These are phyloP conservation scores for Candida oleophila DNA, from an alignment of 805 yeast genomes.

Conservation along the genomic window DNA sequence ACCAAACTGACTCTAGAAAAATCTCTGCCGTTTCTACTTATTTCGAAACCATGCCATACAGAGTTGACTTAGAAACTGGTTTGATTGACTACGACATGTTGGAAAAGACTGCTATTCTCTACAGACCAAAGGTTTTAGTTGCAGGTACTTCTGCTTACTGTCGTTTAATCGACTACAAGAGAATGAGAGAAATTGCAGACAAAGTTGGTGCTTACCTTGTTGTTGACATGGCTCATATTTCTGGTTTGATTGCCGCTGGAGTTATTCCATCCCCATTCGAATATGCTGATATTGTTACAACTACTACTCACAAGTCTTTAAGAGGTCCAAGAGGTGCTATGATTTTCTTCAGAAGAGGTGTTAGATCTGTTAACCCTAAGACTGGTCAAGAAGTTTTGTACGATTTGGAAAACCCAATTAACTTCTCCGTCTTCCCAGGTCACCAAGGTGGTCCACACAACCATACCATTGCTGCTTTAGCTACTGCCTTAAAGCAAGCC, in stretches of 20 bases:
- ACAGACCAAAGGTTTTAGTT: conserved; percentile 91
- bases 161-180: conserved; percentile 83
- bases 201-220: conserved; percentile 89
- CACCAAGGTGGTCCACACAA: conserved; percentile 99
- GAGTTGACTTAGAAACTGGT: conserved; percentile 83
- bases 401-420: conserved; percentile 87
- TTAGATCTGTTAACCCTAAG: conserved; percentile 72
- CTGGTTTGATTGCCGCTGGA: conserved; percentile 94
- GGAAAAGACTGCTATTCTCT: conserved; percentile 76
- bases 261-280: conserved; percentile 92
- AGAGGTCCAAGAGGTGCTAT: conserved; percentile 99
- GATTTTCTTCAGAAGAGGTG: conserved; percentile 96
- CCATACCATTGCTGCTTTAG: conserved; percentile 94
- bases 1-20: conserved; percentile 86
- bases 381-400: conserved; percentile 82
- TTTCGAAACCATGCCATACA: conserved; percentile 97
- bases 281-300: conserved; percentile 93
- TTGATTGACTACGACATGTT: conserved; percentile 87
- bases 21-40: conserved; percentile 90
- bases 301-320: conserved; percentile 95
- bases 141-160: conserved; percentile 98
- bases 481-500: conserved; percentile 93
- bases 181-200: conserved; percentile 89
- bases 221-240: conserved; percentile 97
- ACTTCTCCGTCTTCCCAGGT: conserved; percentile 98